Evolutionary conservation across 2,329 filamentous ascomycete species (phyloP), one percentile per base, ranked within the genome.

Genomic region (Amesomyces nigricolor): DNA sequence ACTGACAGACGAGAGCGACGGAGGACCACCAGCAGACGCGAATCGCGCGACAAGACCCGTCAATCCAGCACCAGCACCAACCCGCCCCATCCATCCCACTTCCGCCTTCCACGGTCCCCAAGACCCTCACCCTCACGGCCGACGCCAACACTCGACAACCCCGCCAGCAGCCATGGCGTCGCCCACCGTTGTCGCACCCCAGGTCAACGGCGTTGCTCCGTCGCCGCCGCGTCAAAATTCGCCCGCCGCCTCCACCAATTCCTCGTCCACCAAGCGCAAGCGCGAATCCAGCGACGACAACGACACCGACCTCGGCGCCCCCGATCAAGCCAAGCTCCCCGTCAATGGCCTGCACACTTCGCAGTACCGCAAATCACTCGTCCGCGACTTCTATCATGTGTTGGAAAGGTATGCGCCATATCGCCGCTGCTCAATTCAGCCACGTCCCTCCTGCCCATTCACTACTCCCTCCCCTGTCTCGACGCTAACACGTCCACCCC

Each of bases 251-350:
- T 64, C 67, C 26, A 56, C 65, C 57, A 65, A 64, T 62, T 65
- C 64, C 13, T 64, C 67, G 22, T 64, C 68, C 38, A 65, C 64
- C 56, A 85, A 85, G 72, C 75, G 81, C 68, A 85, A 85, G 72
- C 81, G 81, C 75, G 79, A 82, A 64, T 68, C 71, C 48, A 72
- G 66, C 57, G 73, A 76, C 61, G 74, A 74, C 46, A 64, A 56
- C 51, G 59, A 63, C 17, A 51, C 63, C 55, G 62, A 64, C 29
- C 45, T 52, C 54, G 59, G 64, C 54, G 43, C 51, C 48, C 46
- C 39, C 54, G 66, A 68, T 19, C 65, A 65, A 16, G 61, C 62
- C 57, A 69, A 68, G 63, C 57, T 60, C 42, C 38, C 58, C 35
- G 40, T 65, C 59, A 64, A 70, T 62, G 57, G 63, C 54, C 26